Base-by-base conservation (phyloP, 2,329 filamentous ascomycete genomes). In the Pleoardoris graminearum region DNA sequence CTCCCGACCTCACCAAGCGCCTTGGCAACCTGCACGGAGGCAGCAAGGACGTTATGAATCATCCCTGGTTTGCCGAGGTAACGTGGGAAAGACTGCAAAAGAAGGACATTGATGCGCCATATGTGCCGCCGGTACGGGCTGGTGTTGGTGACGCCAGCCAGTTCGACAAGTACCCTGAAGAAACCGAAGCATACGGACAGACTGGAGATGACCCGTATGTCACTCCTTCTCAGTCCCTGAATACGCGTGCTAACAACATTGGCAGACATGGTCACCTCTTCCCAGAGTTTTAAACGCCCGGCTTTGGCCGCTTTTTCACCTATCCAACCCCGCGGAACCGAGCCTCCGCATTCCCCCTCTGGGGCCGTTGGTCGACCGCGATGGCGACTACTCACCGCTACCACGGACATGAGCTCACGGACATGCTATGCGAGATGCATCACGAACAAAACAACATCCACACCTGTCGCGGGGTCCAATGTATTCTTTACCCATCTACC, bases 71-170 rank as follows among this genome's bases (percentile, higher is more conserved):
- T 70, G 84, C 90, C 7, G 94, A 99, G 76, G 94, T 99, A 46
- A 97, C 94, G 2, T 99, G 94, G 94, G 94, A 99, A 68, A 82
- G 94, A 58, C 78, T 99, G 64, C 87, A 89, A 32, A 89, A 91
- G 73, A 97, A 97, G 77, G 94, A 99, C 67, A 99, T 99, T 56
- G 94, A 99, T 75, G 94, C 94, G 32, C 94, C 94, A 4, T 99
- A 99, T 72, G 94, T 96, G 50, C 94, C 94, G 14, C 94, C 94
- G 0, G 93, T 99, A 56, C 89, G 94, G 72, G 92, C 91, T 36
- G 94, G 94, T 36, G 88, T 91, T 25, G 94, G 94, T 53, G 94
- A 99, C 77, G 91, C 94, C 46, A 97, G 92, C 76, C 90, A 97
- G 75, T 99, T 99, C 70, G 94, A 99, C 77, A 90, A 92, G 74